Evolutionary conservation across 345 rosid species (phyloP), one percentile per base, ranked within the genome.

Genomic region (Salix udensis): DNA sequence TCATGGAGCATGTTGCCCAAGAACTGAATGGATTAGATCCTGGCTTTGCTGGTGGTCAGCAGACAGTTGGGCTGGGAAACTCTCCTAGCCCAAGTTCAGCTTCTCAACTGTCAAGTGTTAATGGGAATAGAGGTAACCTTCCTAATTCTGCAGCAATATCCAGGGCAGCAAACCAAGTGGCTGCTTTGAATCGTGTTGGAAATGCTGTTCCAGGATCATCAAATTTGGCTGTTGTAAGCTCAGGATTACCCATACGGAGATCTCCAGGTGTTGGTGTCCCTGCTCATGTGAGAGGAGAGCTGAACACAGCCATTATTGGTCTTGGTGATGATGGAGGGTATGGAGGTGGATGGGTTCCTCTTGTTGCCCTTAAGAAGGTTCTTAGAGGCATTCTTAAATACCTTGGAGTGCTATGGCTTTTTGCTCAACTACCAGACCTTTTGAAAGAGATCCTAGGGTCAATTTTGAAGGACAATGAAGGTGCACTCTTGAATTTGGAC

Each of bases 321-420:
- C 94, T 96, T 70, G 98, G 97, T 71, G 98, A 96, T 73, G 99
- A 96, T 90, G 99, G 99, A 79, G 99, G 98, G 58, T 94, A 96
- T 87, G 98, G 97, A 36, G 99, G 98, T 73, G 99, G 97, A 67
- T 96, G 97, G 98, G 99, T 96, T 83, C 99, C 99, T 67, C 96
- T 96, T 87, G 94, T 96, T 71, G 99, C 97, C 71, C 98, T 96
- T 72, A 94, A 96, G 89, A 96, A 92, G 89, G 99, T 94, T 74
- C 78, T 96, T 36, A 89, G 98, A 64, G 99, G 98, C 73, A 91
- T 96, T 79, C 95, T 96, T 53, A 96, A 96, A 84, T 96, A 91
- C 78, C 97, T 96, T 52, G 99, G 99, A 60, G 99, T 94, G 74
- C 89, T 96, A 16, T 96, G 98, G 99, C 86, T 96, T 64, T 94